phyloP scores from a whole-genome alignment of 2,329 filamentous ascomycete genomes.

The Xylariaceae sp. region DNA sequence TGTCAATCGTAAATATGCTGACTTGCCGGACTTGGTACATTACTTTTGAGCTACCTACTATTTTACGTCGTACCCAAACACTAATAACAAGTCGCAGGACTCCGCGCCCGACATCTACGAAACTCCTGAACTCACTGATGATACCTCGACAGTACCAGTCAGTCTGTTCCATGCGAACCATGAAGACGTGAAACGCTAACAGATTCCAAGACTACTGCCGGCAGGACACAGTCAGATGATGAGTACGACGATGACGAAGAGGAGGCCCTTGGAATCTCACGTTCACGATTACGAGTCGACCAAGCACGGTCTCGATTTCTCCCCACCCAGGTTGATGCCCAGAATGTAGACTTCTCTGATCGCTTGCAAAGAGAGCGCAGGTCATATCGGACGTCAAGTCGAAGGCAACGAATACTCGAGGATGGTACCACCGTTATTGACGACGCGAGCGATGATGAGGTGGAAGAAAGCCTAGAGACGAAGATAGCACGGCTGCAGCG shows the following conservation, averaged over 20 bases:
- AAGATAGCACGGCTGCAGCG: slow-evolving; percentile 78
- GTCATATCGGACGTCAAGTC: slow-evolving; percentile 73
- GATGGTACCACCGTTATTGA: slow-evolving; percentile 65
- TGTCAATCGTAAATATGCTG: slow-evolving; percentile 76
- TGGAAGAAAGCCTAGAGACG: slow-evolving; percentile 70
- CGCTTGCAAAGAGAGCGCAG: slow-evolving; percentile 77
- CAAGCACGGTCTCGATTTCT: slow-evolving; percentile 78
- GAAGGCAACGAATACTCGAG: slow-evolving; percentile 58
- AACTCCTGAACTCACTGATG: slow-evolving; percentile 87
- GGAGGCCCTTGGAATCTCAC: slow-evolving; percentile 64
- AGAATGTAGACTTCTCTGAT: slow-evolving; percentile 83
- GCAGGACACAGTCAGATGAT: slow-evolving; percentile 55
- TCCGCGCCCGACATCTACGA: slow-evolving; percentile 94
- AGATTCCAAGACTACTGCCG: slow-evolving; percentile 46
- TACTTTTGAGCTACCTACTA: slow-evolving; percentile 8
- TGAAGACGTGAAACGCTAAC: slow-evolving; percentile 8
- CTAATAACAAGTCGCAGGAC: slow-evolving; percentile 57
- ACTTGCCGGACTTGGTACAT: slow-evolving; percentile 75
- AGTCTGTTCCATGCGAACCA: slow-evolving; percentile 23
- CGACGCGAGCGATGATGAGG: slow-evolving; percentile 65
- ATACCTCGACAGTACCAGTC: slow-evolving; percentile 80
- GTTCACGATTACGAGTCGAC: slow-evolving; percentile 69
- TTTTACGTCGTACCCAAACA: background rate
- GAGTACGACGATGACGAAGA: slow-evolving; percentile 60
- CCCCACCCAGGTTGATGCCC: slow-evolving; percentile 69